Evolutionary conservation across 2,329 filamentous ascomycete species (phyloP), one percentile per base, ranked within the genome.

Genomic region (Zymoseptoria pseudotritici): DNA sequence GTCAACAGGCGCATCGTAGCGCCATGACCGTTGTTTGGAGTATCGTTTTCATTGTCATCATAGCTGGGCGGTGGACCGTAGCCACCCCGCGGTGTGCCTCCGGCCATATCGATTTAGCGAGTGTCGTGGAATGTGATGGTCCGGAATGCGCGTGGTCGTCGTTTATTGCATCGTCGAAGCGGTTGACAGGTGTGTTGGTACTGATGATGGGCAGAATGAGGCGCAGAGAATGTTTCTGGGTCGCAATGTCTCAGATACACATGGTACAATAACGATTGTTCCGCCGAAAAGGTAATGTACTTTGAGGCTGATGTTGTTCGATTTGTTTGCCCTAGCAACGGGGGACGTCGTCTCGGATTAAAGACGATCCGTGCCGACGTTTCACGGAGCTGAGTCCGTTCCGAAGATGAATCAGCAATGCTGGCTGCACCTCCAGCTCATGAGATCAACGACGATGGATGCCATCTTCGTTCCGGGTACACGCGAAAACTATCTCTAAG

Each of bases 1-100:
- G 78, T 79, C 73, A 81, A 74, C 69, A 81, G 72, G 61, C 79
- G 77, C 78, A 81, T 80, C 53, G 76, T 78, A 58, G 77, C 73
- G 58, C 75, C 75, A 68, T 74, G 72, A 66, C 74, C 74, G 54
- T 71, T 66, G 36, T 68, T 70, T 31, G 71, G 70, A 19, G 71
- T 68, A 46, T 46, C 36, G 36, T 46, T 46, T 3, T 65, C 65
- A 24, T 67, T 66, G 52, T 79, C 76, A 62, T 77, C 75, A 65
- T 80, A 81, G 66, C 75, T 72, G 62, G 78, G 78, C 54, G 77
- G 77, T 19, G 69, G 69, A 13, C 66, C 70, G 59, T 71, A 71
- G 69, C 66, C 65, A 46, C 36, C 36, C 54, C 62, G 57, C 24
- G 63, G 63, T 50, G 59, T 52, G 31, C 65, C 60, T n/a, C 61